Evolutionary conservation across 2,329 filamentous ascomycete genomes (phyloP), one percentile per base, ranked within the genome.

Genomic region (Talaromyces sp.): DNA sequence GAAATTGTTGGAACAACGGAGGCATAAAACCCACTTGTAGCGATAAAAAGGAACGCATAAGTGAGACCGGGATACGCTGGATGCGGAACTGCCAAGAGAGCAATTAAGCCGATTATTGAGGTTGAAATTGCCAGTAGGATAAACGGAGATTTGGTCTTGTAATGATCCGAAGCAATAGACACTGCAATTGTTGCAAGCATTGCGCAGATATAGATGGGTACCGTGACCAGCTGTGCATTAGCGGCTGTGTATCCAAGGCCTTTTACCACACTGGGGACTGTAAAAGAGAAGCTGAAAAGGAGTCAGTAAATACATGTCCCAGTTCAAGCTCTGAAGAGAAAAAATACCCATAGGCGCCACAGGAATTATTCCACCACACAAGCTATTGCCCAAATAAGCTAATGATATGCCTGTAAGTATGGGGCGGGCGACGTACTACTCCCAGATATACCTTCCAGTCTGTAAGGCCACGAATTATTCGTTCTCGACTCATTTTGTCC

Each of bases 141-240:
- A 63, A 78, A 77, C 3, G 68, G 63, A 62, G 73, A 77, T 10
- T 76, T 69, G 57, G 74, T 71, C 44, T 68, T 68, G 30, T 71
- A 58, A n/a, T 65, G 66, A 50, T 73, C 71, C 33, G 72, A 72
- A 52, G 70, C 18, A 28, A 71, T 66, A 5, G 72, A 72, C 10
- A 68, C 67, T 36, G 64, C 62, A 14, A 76, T 55, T 5, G 70
- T 69, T 50, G 70, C 67, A 5, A 69, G 63, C 3, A 70, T 69
- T 2, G 72, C 73, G 16, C 71, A 72, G 44, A 69, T 66, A 66
- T 70, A 73, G 63, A 76, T 67, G 1, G 75, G 75, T 42, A 76
- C 75, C 54, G 68, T 71, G 59, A 75, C 72, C 34, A 76, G 67
- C 61, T 77, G 75, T 27, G 72, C 72, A 40, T 68, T 60, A 55